Percentiles rank a stretch among this genome's conserved stretches.
These are phyloP conservation scores for Nicotiana paniculata DNA, from an alignment of 257 asterid genomes.

Conservation along the genomic window DNA sequence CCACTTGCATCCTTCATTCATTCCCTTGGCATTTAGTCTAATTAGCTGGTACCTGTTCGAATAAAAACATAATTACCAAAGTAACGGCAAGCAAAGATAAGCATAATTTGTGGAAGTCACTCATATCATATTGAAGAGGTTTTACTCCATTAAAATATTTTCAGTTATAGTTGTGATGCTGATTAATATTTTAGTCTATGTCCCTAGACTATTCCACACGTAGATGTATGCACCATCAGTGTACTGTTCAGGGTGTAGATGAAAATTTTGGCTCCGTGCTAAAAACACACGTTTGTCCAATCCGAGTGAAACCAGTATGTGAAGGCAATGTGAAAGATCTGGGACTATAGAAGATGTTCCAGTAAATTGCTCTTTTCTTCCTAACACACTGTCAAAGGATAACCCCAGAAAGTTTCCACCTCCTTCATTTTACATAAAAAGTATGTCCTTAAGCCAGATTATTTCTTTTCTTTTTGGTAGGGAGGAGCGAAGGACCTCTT, in stretches of 20 bases:
- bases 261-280: neutral
- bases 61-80: neutral
- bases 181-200: neutral
- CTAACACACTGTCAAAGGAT: neutral
- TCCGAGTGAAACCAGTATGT: neutral
- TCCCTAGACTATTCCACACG: neutral
- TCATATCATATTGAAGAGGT: neutral
- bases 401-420: neutral
- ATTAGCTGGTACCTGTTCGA: conserved; percentile 78
- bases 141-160: neutral
- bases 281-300: neutral
- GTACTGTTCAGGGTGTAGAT: neutral
- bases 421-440: neutral
- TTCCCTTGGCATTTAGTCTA: conserved; percentile 74
- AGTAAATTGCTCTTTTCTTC: neutral
- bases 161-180: neutral
- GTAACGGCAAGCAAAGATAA: neutral
- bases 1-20: conserved; percentile 91
- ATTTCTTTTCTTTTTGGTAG: neutral
- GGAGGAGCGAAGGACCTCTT: neutral
- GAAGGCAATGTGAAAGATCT: neutral
- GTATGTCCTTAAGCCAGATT: neutral
- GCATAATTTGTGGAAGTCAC: neutral
- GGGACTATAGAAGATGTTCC: neutral
- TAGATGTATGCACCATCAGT: neutral